Evolutionary conservation across 148 eudicot species (phyloP), one percentile per base, ranked within the genome.

Genomic region (Chenopodium quinoa): DNA sequence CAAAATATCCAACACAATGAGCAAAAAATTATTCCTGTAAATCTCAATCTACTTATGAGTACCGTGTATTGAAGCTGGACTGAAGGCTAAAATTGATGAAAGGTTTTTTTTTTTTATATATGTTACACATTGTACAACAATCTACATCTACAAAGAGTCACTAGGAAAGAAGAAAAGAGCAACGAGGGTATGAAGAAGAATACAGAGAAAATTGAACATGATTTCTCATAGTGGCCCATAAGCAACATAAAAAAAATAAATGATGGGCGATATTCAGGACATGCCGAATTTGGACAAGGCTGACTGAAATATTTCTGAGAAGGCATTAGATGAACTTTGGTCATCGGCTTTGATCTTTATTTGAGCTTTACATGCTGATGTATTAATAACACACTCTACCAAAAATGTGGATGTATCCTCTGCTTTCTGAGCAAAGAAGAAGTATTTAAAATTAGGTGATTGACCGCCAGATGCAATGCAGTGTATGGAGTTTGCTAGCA

Each of bases 381-480:
- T 94, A 85, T 92, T 97, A 77, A 97, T 88, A 75, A 97, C 72
- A 67, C 99, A 97, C 89, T 97, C 99, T 17, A 92, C 94, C 5
- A 97, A 90, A 84, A 90, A 97, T 48, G 88, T 88, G 40, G 94
- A 92, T 4, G 89, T 70, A 23, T 87, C 91, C 23, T 90, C 96
- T 50, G 86, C 92, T 79, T 91, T 94, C 73, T 94, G 99, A 66
- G 96, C 99, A 78, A 89, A 94, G 92, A 97, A 94, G 85, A 97
- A 97, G 86, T 90, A 97, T 88, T 97, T 97, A 86, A 94, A 97
- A 79, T 94, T 92, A 10, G 99, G 98, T 73, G 99, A 88, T 85
- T 97, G 94, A 64, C 99, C 99, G 0, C 99, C 99, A 1, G 99
- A 97, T 52, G 99, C 99, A 79, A 97, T 92, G 90, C 99, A 97